A percentile compares a stretch with the other conserved stretches of the same genome.
Conservation (phyloP, 805 yeast genomes). For the Barnettozyma sp. region DNA sequence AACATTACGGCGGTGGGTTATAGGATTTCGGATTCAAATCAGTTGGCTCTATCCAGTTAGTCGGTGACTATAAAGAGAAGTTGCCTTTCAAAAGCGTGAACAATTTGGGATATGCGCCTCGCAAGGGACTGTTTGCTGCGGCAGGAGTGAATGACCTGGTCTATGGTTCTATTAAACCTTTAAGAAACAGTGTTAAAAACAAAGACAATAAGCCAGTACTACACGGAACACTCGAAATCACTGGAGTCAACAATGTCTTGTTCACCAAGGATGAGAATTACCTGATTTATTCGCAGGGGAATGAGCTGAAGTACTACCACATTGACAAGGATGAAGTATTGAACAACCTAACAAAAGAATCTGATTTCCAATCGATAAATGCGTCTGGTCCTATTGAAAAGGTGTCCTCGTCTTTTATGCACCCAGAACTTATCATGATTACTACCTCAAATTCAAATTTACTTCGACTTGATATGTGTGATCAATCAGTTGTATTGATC, state of each 20-base stretch:
- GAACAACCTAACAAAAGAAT: background rate
- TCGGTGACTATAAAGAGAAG: constrained; percentile 30
- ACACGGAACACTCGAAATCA: constrained; percentile 10
- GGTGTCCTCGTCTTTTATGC: constrained; percentile 21
- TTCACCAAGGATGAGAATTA: constrained; percentile 29
- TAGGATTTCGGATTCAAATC: constrained; percentile 39
- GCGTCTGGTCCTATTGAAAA: constrained; percentile 13
- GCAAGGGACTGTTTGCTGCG: constrained; percentile 30
- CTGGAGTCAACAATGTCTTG: constrained; percentile 24
- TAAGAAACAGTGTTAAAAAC: constrained; percentile 28
- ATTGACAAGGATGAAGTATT: background rate
- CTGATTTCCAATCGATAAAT: constrained; percentile 11
- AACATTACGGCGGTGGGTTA: constrained; percentile 6
- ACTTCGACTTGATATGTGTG: constrained; percentile 11
- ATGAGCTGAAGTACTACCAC: constrained; percentile 15
- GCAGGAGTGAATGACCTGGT: constrained; percentile 31
- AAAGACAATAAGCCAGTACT: constrained; percentile 8
- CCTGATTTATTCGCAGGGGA: constrained; percentile 26
- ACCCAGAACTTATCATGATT: constrained; percentile 15
- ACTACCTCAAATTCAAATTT: constrained; percentile 16
- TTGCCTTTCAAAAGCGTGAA: constrained; percentile 30
- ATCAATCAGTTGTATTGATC: constrained; percentile 1
- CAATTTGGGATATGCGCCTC: constrained; percentile 33
- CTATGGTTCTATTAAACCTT: constrained; percentile 28
- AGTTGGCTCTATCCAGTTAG: constrained; percentile 29